A percentile compares a stretch with the other conserved stretches of the same genome.
These are phyloP conservation scores for Ormosia emarginata DNA, from an alignment of 306 rosid genomes.

Conservation along the genomic window DNA sequence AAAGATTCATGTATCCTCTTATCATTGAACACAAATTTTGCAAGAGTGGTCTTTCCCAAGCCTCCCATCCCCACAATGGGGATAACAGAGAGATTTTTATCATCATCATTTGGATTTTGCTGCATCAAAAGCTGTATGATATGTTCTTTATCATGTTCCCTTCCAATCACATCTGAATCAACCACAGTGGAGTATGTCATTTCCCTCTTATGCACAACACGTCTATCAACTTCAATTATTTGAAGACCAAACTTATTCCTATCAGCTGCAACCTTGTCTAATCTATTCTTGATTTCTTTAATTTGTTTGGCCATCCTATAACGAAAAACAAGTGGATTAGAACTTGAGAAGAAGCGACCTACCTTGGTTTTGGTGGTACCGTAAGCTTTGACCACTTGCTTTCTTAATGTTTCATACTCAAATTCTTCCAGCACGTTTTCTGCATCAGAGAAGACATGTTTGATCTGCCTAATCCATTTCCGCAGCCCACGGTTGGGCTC, in stretches of 20 bases:
- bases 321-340: constrained; percentile 10
- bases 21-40: constrained; percentile 28
- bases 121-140: constrained; percentile 13
- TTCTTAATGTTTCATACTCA: constrained; percentile 6
- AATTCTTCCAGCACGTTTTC: constrained; percentile 31
- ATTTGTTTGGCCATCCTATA: not conserved
- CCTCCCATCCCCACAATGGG: constrained; percentile 28
- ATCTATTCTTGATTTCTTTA: not conserved
- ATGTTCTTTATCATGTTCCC: constrained; percentile 13
- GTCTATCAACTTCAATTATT: not conserved
- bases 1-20: not conserved
- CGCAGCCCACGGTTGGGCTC: not conserved
- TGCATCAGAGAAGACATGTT: not conserved
- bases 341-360: not conserved
- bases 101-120: not conserved
- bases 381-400: not conserved
- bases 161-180: constrained; percentile 37
- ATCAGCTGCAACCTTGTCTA: constrained; percentile 15
- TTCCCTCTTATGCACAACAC: not conserved
- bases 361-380: not conserved
- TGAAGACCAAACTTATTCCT: not conserved
- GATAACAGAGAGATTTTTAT: not conserved
- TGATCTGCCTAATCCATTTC: constrained; percentile 13
- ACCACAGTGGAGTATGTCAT: constrained; percentile 22
- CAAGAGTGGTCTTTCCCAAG: constrained; percentile 29